Percentiles rank a stretch among this genome's conserved stretches.
Conservation (phyloP, 352 stramenopile genomes). For the Pythium aristosporum region DNA sequence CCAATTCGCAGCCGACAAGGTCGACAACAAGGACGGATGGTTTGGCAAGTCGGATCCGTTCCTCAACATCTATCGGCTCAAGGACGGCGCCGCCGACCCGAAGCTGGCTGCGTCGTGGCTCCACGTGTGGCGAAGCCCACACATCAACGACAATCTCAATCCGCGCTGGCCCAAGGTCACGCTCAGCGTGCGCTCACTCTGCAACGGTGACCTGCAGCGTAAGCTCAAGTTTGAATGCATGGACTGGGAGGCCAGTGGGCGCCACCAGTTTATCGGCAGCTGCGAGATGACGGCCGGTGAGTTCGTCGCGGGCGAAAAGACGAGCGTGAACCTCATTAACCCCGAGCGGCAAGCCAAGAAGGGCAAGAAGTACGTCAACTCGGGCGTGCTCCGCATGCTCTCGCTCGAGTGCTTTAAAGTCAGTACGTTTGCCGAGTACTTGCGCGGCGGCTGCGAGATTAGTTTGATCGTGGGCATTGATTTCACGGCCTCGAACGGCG, state of each 20-base stretch:
- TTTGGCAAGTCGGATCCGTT: constrained; percentile 79
- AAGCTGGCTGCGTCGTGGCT: constrained; percentile 45
- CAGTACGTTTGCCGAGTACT: constrained; percentile 70
- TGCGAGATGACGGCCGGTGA: constrained; percentile 51
- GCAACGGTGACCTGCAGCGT: constrained; percentile 59
- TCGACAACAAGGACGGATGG: constrained; percentile 81
- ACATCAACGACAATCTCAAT: constrained; percentile 69
- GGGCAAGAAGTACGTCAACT: constrained; percentile 75
- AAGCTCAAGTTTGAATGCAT: constrained; percentile 72
- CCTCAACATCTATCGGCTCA: constrained; percentile 71
- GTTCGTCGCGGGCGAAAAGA: constrained; percentile 55
- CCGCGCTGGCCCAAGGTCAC: constrained; percentile 58
- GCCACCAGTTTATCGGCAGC: constrained; percentile 68
- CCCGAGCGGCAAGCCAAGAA: constrained; percentile 61
- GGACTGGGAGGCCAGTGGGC: constrained; percentile 73
- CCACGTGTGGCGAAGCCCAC: constrained; percentile 64
- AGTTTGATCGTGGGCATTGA: constrained; percentile 83
- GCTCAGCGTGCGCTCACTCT: constrained; percentile 62
- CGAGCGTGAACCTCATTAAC: constrained; percentile 62
- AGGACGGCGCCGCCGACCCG: constrained; percentile 40
- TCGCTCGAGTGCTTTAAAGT: constrained; percentile 61
- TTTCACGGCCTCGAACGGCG: constrained; percentile 73
- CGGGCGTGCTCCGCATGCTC: constrained; percentile 57
- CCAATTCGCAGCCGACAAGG: constrained; percentile 55
- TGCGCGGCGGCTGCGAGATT: constrained; percentile 68